Base-by-base conservation (phyloP, 495 filamentous ascomycete species). In the Penicillium soppii region DNA sequence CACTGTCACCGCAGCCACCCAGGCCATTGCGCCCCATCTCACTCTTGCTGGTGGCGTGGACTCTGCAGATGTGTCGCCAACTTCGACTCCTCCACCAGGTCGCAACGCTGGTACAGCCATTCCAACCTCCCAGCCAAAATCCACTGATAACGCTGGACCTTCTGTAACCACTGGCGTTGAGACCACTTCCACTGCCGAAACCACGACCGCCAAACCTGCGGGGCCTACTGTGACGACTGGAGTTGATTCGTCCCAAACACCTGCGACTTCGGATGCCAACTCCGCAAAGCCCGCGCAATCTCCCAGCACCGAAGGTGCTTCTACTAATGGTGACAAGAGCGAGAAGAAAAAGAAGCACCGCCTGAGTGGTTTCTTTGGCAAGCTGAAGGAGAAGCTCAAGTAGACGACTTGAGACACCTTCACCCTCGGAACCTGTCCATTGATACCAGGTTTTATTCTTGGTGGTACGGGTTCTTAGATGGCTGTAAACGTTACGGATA, bases 381-480 rank as follows among this genome's bases (percentile, higher is more conserved):
- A 71, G 57, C 56, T 81, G 44, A 80, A 77, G 65, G 73, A 76
- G 55, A 76, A 75, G 72, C 59, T 76, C 39, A 74, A 72, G 52
- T 70, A 69, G 41, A 65, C 41, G 49, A 46, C n/a, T 26, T 9
- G 15, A 19, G 23, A 15, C 29, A 26, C 50, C 15, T 22, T 33
- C 7, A 16, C 26, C 45, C n/a, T 32, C 45, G 30, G 21, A 16
- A 21, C 37, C 7, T 27, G 35, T 22, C 12, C 20, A 44, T 29
- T 35, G 33, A 35, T 30, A 20, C 33, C 21, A 23, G 29, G n/a
- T n/a, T n/a, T 7, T 33, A 19, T 40, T 45, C 23, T 49, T 29
- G 25, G 22, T 42, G 51, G 43, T 44, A 44, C 27, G 20, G 33
- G 36, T 16, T 38, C 32, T 40, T 45, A 26, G 33, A 40, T 26